Evolutionary conservation across 2,329 filamentous ascomycete genomes (phyloP).

Genomic region (Neophaeococcomyces mojaviensis): DNA sequence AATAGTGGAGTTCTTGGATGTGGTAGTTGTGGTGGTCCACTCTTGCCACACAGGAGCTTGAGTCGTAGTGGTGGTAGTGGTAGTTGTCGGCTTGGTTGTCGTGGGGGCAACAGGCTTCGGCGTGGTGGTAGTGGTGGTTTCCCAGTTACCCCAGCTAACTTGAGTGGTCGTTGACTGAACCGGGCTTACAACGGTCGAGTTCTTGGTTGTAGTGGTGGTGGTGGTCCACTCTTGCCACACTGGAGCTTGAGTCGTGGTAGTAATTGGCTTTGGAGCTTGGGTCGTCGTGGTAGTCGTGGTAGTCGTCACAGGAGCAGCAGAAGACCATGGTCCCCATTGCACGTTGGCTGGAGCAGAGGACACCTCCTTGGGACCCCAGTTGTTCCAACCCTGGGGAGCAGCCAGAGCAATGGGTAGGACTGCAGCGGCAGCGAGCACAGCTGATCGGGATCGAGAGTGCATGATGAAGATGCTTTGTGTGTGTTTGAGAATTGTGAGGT

Average conservation of each 20-base stretch:
- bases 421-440: slow-evolving; percentile 5
- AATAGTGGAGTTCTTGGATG: not conserved
- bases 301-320: not conserved
- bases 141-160: not conserved
- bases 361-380: not conserved
- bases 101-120: not conserved
- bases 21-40: not conserved
- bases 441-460: slow-evolving; percentile 6
- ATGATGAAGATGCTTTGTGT: slow-evolving; percentile 2
- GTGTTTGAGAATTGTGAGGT: not conserved
- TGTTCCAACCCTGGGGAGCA: not conserved
- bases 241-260: not conserved
- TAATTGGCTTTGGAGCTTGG: not conserved
- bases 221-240: slow-evolving; percentile 2
- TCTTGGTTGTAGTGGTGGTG: not conserved
- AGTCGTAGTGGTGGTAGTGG: not conserved
- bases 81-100: not conserved
- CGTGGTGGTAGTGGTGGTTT: not conserved
- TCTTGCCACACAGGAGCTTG: too few species aligned
- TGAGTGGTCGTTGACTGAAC: not conserved
- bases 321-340: not conserved
- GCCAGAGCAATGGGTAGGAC: slow-evolving; percentile 6
- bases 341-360: not conserved
- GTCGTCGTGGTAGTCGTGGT: not conserved
- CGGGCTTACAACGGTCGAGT: too few species aligned